Percentiles rank a stretch among this genome's conserved stretches.
Conservation (phyloP, 192 early-diverging fungal genomes). For the Coemansia sp. region DNA sequence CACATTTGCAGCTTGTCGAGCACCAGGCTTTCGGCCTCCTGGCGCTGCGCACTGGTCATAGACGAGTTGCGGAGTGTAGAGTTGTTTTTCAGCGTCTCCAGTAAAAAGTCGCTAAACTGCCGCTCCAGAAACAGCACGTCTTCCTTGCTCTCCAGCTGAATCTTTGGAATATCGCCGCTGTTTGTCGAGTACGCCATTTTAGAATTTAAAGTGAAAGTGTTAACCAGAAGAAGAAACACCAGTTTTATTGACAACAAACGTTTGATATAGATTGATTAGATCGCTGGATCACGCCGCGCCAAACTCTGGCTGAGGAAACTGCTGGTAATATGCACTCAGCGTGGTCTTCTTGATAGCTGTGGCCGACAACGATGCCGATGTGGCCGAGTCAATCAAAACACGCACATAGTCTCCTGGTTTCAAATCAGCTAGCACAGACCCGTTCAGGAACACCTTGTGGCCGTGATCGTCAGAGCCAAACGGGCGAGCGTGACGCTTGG, state of each 20-base stretch:
- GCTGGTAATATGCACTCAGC: slow-evolving; percentile 25
- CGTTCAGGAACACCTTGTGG: slow-evolving; percentile 64
- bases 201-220: neutral
- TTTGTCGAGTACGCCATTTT: neutral
- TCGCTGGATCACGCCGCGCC: neutral
- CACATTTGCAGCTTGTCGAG: slow-evolving; percentile 22
- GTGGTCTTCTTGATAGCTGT: slow-evolving; percentile 31
- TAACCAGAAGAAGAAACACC: neutral
- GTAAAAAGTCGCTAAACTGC: slow-evolving; percentile 33
- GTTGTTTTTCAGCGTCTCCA: slow-evolving; percentile 22
- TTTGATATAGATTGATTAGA: neutral
- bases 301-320: slow-evolving; percentile 20
- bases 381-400: slow-evolving; percentile 31
- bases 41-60: slow-evolving; percentile 30
- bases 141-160: slow-evolving; percentile 53
- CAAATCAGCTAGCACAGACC: slow-evolving; percentile 15
- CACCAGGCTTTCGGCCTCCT: slow-evolving; percentile 26
- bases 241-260: neutral
- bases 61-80: slow-evolving; percentile 31
- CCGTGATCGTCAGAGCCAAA: slow-evolving; percentile 68
- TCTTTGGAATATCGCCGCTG: slow-evolving; percentile 46
- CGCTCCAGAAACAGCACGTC: slow-evolving; percentile 44
- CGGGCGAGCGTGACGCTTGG: slow-evolving; percentile 43
- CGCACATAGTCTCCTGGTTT: slow-evolving; percentile 44
- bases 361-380: slow-evolving; percentile 47